Base-by-base conservation (phyloP, 208 protist species). In the Strigomonas culicis region DNA sequence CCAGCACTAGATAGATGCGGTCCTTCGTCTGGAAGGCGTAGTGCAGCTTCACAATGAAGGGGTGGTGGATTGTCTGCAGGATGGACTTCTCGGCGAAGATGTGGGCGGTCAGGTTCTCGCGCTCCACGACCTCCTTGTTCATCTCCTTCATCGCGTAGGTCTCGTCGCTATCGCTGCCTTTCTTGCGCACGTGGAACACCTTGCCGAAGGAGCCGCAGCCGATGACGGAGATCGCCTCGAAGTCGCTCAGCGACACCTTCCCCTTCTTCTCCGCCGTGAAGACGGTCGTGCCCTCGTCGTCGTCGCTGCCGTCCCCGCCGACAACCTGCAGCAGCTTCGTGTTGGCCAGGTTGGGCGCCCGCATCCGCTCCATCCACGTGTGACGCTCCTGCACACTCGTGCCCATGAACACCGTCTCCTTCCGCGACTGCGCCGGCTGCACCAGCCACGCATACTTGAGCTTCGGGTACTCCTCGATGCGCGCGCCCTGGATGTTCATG, bases 1-100 rank as follows among this genome's bases (percentile, higher is more conserved):
- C 95, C 17, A 98, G 72, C 6, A 98, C 82, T 55, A 98, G 68
- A 68, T 98, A 98, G 24, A 98, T 68, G 59, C 82, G 82, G 24
- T 85, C 82, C 34, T 84, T 74, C 22, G 92, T 98, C 72, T 99
- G 96, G 69, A 99, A 99, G 15, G 97, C 90, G 71, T 96, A 98
- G 66, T 97, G 88, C n/a, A 98, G 84, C 50, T 74, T 82, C 1
- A 98, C 94, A 55, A 99, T 92, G 66, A 97, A 98, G 27, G 95
- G 95, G 72, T 98, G 95, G 72, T 98, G 94, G 39, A 98, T 95
- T 13, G 72, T 80, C 60, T 94, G 71, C n/a, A 98, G 64, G 67
- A 98, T 97, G 39, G 77, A 76, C 52, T 94, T 93, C 72, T 98
- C 94, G 36, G 81, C 79, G 36, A 79, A 77, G 36, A 90, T 97